Base-by-base conservation (phyloP, 768 basidiomycete genomes). In the Tulasnella sp. region DNA sequence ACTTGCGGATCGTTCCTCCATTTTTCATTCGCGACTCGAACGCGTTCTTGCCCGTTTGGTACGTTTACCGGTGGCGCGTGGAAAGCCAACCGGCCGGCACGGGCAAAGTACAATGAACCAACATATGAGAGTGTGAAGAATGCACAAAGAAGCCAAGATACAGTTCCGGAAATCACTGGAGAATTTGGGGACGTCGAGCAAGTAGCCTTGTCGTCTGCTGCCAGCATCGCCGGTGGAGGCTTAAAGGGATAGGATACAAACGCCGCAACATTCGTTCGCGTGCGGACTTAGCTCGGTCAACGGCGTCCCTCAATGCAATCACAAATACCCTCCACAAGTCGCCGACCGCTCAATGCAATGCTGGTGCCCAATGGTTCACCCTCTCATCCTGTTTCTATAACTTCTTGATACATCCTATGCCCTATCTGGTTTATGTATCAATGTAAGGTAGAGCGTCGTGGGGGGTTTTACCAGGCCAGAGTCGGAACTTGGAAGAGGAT, bases 1-100 rank as follows among this genome's bases (percentile, higher is more conserved):
- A 97, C 94, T 52, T 89, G 89, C 0, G 96, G 92, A 83, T 97
- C 93, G 83, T 98, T 93, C 81, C 97, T 88, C 89, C 90, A 91
- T 31, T 88, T 86, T 78, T 90, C 90, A 68, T 87, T 83, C 38
- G 78, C 82, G 75, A 86, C 81, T 81, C 85, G 86, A 74, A 80
- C 77, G 79, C 31, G 85, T 85, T 71, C 84, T 82, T 39, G 81
- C 78, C 80, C 84, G 71, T 80, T 83, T 79, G 81, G 82, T 39
- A 77, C 78, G 77, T 79, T 81, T 78, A 83, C 82, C 72, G 86
- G 82, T 24, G 78, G 68, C 40, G 84, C 83, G 74, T 87, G 83
- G 83, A 90, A 90, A 14, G 87, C 88, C 40, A 92, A 86, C 62
- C 93, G 88, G 16, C 91, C 87, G 81, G 89, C 87, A 83, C 91